Percentiles rank a stretch among this genome's conserved stretches.
Evolutionary conservation across 2,329 filamentous ascomycete species (phyloP).

Genomic region (Tolypocladium amazonense): DNA sequence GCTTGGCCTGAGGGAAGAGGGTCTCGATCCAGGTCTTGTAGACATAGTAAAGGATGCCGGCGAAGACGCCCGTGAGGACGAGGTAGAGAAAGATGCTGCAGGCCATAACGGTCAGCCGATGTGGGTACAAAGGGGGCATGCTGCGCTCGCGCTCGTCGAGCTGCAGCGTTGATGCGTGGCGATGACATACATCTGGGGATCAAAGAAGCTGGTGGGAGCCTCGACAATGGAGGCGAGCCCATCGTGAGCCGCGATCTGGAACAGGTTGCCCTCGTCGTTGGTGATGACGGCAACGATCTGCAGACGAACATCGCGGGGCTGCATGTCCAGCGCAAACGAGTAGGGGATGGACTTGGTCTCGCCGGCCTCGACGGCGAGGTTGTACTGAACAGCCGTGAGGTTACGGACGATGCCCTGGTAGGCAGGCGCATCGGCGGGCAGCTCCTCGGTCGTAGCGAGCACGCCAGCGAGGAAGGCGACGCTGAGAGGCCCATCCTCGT

Average conservation of each 20-base stretch:
- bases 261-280: conserved; percentile 55
- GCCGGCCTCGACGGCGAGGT: conserved; percentile 62
- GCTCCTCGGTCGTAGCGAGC: conserved; percentile 48
- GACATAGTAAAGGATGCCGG: conserved; percentile 82
- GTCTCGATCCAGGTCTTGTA: conserved; percentile 97
- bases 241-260: conserved; percentile 72
- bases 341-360: conserved; percentile 69
- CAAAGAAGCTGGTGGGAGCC: conserved; percentile 80
- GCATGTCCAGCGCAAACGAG: conserved; percentile 81
- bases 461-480: conserved; percentile 69
- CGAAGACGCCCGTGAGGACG: conserved; percentile 70
- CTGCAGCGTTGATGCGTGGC: neutral
- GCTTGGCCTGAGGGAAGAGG: conserved; percentile 86
- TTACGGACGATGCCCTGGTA: conserved; percentile 63
- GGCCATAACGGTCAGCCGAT: conserved; percentile 26
- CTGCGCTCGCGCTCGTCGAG: neutral
- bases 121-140: neutral
- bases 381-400: conserved; percentile 67
- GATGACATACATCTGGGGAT: conserved; percentile 75
- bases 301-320: conserved; percentile 78
- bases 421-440: conserved; percentile 32
- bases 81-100: conserved; percentile 92
- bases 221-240: conserved; percentile 80
- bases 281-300: conserved; percentile 66
- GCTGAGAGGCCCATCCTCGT: conserved; percentile 64